Conservation (phyloP, 768 basidiomycete species). For the Albatrellus ellisii region DNA sequence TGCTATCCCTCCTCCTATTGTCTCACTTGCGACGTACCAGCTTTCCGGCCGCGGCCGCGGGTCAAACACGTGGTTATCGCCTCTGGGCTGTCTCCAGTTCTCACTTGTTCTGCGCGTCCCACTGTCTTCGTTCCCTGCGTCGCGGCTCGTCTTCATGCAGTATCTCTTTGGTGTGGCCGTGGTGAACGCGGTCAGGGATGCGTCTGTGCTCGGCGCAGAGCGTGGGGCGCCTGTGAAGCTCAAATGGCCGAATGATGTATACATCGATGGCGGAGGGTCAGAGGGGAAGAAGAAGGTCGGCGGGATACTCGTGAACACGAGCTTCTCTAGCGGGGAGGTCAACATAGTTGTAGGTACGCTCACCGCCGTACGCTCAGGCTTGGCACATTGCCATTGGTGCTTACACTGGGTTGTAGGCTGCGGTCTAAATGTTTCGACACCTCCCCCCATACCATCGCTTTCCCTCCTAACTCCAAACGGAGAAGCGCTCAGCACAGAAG, state of each 20-base stretch:
- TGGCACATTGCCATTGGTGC: not conserved
- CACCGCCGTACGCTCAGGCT: not conserved
- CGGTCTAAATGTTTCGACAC: slow-evolving; percentile 78
- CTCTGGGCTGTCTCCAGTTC: slow-evolving; percentile 77
- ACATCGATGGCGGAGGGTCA: slow-evolving; percentile 42
- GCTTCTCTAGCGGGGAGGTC: slow-evolving; percentile 56
- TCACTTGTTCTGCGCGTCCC: slow-evolving; percentile 59
- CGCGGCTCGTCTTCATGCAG: slow-evolving; percentile 82
- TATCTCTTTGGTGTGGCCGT: slow-evolving; percentile 87
- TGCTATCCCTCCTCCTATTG: slow-evolving; percentile 56
- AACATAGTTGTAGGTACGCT: slow-evolving; percentile 71
- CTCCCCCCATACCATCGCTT: slow-evolving; percentile 72
- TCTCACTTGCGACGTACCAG: slow-evolving; percentile 82
- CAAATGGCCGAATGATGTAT: slow-evolving; percentile 98
- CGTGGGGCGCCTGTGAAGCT: slow-evolving; percentile 51
- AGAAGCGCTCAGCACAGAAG: slow-evolving; percentile 49
- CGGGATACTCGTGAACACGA: slow-evolving; percentile 84
- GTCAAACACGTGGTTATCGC: slow-evolving; percentile 85
- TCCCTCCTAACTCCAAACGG: slow-evolving; percentile 43
- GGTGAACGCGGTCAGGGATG: slow-evolving; percentile 67
- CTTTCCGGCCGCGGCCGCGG: slow-evolving; percentile 83
- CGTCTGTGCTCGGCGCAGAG: slow-evolving; percentile 29
- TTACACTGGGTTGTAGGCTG: slow-evolving; percentile 41
- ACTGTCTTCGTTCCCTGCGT: slow-evolving; percentile 34
- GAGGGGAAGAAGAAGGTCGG: slow-evolving; percentile 74